phyloP scores from a whole-genome alignment of 192 early-diverging fungal species.

The Umbelopsis sp. region DNA sequence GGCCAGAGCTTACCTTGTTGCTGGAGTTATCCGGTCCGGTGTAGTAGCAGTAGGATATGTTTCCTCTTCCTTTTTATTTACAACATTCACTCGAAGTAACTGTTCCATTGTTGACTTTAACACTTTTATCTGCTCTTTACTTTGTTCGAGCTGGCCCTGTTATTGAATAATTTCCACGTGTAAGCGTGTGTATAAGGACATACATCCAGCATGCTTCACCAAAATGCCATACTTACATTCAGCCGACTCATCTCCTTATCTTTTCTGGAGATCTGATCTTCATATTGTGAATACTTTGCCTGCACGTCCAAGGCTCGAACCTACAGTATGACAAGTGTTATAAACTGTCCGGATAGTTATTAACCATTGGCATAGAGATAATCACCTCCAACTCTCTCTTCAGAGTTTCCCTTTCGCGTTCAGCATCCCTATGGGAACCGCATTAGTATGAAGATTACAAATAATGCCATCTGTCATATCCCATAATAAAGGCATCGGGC shows the following conservation, averaged over 20 bases:
- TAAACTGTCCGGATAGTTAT: neutral
- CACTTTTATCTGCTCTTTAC: conserved; percentile 26
- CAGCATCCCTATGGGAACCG: neutral
- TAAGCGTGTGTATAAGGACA: neutral
- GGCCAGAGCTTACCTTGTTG: neutral
- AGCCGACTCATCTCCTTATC: neutral
- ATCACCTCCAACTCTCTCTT: neutral
- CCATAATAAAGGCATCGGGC: neutral
- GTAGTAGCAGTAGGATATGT: neutral
- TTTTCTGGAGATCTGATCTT: neutral
- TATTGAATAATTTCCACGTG: neutral
- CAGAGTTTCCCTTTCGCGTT: neutral
- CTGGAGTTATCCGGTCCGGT: conserved; percentile 23
- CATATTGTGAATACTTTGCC: neutral
- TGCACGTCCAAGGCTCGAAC: neutral
- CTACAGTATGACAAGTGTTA: neutral
- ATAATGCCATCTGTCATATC: too few relatives aligned
- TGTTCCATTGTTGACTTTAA: conserved; percentile 38
- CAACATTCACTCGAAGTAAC: conserved; percentile 27
- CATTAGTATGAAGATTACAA: too few relatives aligned
- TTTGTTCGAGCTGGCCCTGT: conserved; percentile 25
- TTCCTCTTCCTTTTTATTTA: neutral
- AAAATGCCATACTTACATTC: neutral
- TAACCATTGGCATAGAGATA: neutral
- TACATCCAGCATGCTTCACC: too few relatives aligned